Evolutionary conservation across 768 basidiomycete species (phyloP).

Genomic region (Favolaschia claudopus): DNA sequence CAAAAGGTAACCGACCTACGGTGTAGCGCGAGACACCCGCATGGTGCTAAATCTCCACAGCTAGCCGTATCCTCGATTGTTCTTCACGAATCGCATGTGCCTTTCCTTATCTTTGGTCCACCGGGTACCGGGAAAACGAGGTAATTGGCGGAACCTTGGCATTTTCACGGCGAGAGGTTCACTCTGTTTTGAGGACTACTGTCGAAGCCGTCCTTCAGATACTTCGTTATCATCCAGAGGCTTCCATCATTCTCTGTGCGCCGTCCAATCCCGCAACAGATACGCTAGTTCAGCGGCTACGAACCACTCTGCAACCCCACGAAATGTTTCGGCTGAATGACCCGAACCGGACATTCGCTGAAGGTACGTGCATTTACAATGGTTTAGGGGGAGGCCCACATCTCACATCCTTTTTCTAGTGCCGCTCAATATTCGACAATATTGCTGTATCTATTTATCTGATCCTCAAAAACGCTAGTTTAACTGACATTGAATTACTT

Average conservation of each 20-base stretch:
- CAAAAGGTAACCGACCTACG: constrained; percentile 45
- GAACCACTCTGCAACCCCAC: constrained; percentile 44
- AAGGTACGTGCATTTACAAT: too few relatives aligned
- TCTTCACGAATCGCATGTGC: constrained; percentile 52
- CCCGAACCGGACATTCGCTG: constrained; percentile 56
- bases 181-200: constrained; percentile 44
- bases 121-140: constrained; percentile 64
- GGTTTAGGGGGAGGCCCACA: too few relatives aligned
- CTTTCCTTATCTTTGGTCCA: constrained; percentile 57
- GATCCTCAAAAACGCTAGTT: background rate
- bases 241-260: constrained; percentile 57
- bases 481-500: background rate
- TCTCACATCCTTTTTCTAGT: too few relatives aligned
- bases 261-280: constrained; percentile 62
- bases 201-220: constrained; percentile 59
- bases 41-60: constrained; percentile 30
- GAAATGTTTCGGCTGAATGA: constrained; percentile 59
- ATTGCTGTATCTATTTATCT: constrained; percentile 51
- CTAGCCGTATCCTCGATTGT: constrained; percentile 52
- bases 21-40: background rate
- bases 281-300: constrained; percentile 52
- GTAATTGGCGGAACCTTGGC: constrained; percentile 29
- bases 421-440: constrained; percentile 51
- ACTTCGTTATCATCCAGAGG: constrained; percentile 53
- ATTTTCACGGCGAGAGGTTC: too few relatives aligned